A percentile compares a stretch with the other conserved stretches of the same genome.
phyloP scores from a whole-genome alignment of 106 monocot species.

The Alisma plantagoaquatica region DNA sequence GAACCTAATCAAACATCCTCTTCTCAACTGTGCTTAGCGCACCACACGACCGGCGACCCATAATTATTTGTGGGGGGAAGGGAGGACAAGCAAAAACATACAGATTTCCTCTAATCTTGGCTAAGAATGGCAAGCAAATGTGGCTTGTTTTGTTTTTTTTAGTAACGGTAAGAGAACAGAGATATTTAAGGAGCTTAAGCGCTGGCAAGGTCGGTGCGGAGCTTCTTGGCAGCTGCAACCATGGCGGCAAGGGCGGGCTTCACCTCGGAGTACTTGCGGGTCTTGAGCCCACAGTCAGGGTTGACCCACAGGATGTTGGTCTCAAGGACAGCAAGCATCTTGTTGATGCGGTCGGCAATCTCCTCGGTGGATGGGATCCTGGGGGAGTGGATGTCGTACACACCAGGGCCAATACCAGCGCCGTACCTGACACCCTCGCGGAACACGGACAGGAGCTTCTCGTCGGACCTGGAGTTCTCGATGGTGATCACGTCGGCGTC shows the following conservation, averaged over 20 bases:
- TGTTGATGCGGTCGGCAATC: conserved; percentile 73
- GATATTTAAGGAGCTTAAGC: too few relatives aligned
- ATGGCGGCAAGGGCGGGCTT: conserved; percentile 35
- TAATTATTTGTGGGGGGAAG: too few relatives aligned
- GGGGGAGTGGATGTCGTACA: conserved; percentile 74
- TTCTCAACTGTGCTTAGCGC: too few relatives aligned
- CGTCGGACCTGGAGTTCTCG: conserved; percentile 77
- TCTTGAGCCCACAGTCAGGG: conserved; percentile 48
- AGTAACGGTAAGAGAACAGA: too few relatives aligned
- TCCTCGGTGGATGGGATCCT: conserved; percentile 70
- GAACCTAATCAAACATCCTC: too few relatives aligned
- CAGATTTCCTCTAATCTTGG: too few relatives aligned
- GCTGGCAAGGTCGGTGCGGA: conserved; percentile 29
- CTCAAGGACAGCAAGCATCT: conserved; percentile 77
- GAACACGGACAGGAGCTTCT: conserved; percentile 75
- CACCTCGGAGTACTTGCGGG: conserved; percentile 40
- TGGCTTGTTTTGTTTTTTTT: too few relatives aligned
- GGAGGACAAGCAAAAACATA: too few relatives aligned
- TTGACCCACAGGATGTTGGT: conserved; percentile 74
- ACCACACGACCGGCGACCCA: too few relatives aligned
- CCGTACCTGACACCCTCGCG: conserved; percentile 49
- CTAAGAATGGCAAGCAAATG: too few relatives aligned
- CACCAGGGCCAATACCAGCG: conserved; percentile 41
- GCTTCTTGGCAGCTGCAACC: conserved; percentile 33
- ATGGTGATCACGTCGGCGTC: conserved; percentile 80